phyloP scores from a whole-genome alignment of 106 monocot species.

The Vanilla planifolia region DNA sequence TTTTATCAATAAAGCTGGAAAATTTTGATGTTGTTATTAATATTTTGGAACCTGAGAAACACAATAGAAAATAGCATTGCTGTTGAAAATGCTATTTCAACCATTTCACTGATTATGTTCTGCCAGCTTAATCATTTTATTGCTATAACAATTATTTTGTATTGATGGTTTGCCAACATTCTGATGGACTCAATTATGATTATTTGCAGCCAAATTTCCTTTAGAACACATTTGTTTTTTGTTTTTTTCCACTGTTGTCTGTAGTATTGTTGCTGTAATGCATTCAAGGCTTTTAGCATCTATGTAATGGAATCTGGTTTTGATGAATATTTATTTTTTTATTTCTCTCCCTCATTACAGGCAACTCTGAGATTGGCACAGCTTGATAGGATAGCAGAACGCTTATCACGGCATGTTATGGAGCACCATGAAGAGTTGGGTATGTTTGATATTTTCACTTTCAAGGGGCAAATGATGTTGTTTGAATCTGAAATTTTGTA shows the following conservation, averaged over 20 bases:
- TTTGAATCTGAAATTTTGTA: neutral
- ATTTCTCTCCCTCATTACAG: constrained; percentile 23
- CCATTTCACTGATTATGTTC: neutral
- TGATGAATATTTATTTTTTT: neutral
- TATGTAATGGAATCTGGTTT: neutral
- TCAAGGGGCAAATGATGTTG: neutral
- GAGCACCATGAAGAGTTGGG: constrained; percentile 99
- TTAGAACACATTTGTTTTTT: neutral
- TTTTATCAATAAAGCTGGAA: too few species aligned
- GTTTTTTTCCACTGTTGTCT: neutral
- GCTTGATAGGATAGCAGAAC: constrained; percentile 83
- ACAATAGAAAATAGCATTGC: too few species aligned
- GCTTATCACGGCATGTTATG: constrained; percentile 90
- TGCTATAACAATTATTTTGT: neutral
- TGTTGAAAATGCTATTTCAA: neutral
- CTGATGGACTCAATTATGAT: neutral
- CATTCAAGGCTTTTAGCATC: neutral
- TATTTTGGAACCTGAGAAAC: too few species aligned
- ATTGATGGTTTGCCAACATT: neutral
- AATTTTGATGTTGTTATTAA: too few species aligned
- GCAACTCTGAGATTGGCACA: constrained; percentile 82
- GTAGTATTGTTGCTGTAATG: neutral
- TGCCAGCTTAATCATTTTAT: neutral
- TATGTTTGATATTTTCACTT: constrained; percentile 24
- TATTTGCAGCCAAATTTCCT: neutral